Percentiles rank a stretch among this genome's conserved stretches.
Conservation (phyloP, 2,329 filamentous ascomycete genomes). For the Cladophialophora immunda region DNA sequence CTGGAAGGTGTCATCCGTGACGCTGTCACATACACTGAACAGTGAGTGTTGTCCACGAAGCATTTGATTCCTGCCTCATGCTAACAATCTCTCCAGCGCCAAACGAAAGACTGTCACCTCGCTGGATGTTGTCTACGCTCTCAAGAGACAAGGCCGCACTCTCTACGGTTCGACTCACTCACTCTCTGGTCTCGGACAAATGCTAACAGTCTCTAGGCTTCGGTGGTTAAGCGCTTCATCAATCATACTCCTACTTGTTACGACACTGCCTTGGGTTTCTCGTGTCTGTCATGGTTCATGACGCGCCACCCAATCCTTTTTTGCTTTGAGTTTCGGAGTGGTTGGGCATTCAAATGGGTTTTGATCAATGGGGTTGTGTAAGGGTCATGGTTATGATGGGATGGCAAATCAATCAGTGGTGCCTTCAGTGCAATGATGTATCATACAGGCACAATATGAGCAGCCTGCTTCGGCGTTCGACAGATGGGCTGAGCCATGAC, state of each 20-base stretch:
- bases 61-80: conserved; percentile 64
- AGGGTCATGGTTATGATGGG: conserved; percentile 39
- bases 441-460: conserved; percentile 38
- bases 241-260: conserved; percentile 19
- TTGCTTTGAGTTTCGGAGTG: conserved; percentile 39
- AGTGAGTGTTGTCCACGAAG: conserved; percentile 55
- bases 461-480: conserved; percentile 36
- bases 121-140: conserved; percentile 68
- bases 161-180: conserved; percentile 72
- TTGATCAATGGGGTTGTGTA: conserved; percentile 35
- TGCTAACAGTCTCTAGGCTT: conserved; percentile 47
- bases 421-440: conserved; percentile 36
- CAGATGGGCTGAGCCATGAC: conserved; percentile 33
- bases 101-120: conserved; percentile 64
- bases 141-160: conserved; percentile 73
- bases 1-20: conserved; percentile 83
- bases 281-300: conserved; percentile 29
- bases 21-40: conserved; percentile 82
- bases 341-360: conserved; percentile 39
- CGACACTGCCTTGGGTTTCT: conserved; percentile 28
- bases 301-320: conserved; percentile 28
- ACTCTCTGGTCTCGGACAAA: background rate
- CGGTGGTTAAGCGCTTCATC: conserved; percentile 72
- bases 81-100: conserved; percentile 77
- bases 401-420: conserved; percentile 35